These are phyloP conservation scores for Puya raimondii DNA, from an alignment of 176 grass and related monocot species.

Conservation along the genomic window DNA sequence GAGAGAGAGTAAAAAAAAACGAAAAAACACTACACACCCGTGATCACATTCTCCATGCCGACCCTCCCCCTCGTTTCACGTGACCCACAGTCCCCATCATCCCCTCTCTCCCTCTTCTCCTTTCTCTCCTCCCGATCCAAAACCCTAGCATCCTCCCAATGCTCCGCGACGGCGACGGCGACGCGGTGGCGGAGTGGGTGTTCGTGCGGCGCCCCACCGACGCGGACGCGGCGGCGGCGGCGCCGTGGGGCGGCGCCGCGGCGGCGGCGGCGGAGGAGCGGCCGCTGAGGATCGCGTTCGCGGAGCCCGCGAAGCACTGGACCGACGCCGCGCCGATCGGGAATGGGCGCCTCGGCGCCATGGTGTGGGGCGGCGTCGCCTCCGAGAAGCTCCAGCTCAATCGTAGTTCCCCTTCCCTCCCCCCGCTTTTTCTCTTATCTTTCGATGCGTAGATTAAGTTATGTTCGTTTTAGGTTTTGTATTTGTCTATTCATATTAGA, in stretches of 20 bases:
- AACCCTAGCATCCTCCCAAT: too few species aligned
- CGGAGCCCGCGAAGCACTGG: slow-evolving; percentile 47
- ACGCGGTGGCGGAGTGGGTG: slow-evolving; percentile 46
- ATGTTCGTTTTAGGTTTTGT: background rate
- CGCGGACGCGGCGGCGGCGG: slow-evolving; percentile 21
- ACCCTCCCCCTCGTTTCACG: too few species aligned
- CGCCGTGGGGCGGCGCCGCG: slow-evolving; percentile 18
- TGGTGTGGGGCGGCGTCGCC: slow-evolving; percentile 82
- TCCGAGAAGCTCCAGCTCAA: slow-evolving; percentile 84
- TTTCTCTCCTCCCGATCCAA: too few species aligned
- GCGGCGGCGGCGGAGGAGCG: slow-evolving; percentile 12
- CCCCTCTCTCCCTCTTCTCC: too few species aligned
- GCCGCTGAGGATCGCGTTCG: slow-evolving; percentile 66
- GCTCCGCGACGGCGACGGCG: slow-evolving; percentile 9
- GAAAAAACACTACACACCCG: too few species aligned
- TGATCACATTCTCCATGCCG: too few species aligned
- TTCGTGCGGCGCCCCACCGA: slow-evolving; percentile 45
- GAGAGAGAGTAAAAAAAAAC: too few species aligned
- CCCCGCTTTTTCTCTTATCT: slow-evolving; percentile 4
- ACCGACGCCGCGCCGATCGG: slow-evolving; percentile 78
- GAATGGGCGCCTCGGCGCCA: slow-evolving; percentile 64
- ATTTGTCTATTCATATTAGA: background rate
- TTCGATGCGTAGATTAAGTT: background rate
- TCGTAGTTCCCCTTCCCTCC: slow-evolving; percentile 25
- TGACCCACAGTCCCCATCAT: too few species aligned